These are phyloP conservation scores for Spatholobus suberectus DNA, from an alignment of 306 rosid species.

Conservation along the genomic window DNA sequence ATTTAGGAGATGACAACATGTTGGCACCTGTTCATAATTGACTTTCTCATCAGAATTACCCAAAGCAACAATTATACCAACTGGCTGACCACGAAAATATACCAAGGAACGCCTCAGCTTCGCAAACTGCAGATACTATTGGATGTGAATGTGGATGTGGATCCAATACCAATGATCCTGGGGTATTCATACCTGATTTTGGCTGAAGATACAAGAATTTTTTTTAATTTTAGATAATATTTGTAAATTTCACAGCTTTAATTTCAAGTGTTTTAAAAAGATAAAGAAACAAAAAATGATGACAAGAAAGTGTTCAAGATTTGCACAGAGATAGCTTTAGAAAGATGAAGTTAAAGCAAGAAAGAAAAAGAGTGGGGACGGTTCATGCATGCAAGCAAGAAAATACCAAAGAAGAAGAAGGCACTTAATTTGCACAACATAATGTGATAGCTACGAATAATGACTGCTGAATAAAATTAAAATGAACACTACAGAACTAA, in stretches of 20 bases:
- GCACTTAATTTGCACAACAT: no score
- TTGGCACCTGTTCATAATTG: slow-evolving; percentile 56
- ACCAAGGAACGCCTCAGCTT: slow-evolving; percentile 71
- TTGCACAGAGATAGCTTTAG: no score
- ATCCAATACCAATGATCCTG: no score
- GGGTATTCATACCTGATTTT: slow-evolving; percentile 49
- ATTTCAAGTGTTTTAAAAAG: no score
- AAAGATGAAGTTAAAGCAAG: no score
- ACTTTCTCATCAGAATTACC: slow-evolving; percentile 68
- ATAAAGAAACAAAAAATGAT: background rate
- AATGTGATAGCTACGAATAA: no score
- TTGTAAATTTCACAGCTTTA: background rate
- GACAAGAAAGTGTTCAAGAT: slow-evolving; percentile 15
- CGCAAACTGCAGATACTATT: slow-evolving; percentile 66
- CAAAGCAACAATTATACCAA: slow-evolving; percentile 79
- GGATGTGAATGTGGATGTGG: slow-evolving; percentile 64
- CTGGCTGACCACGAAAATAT: slow-evolving; percentile 67
- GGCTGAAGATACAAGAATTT: slow-evolving; percentile 45
- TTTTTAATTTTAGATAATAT: background rate
- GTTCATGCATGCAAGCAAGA: no score
- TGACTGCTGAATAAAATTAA: no score
- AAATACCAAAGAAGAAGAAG: no score
- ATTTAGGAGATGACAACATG: background rate
- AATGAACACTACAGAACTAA: no score
- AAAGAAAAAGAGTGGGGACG: no score